phyloP scores from a whole-genome alignment of 2,329 filamentous ascomycete genomes.

The Sodiomyces alkalinus region DNA sequence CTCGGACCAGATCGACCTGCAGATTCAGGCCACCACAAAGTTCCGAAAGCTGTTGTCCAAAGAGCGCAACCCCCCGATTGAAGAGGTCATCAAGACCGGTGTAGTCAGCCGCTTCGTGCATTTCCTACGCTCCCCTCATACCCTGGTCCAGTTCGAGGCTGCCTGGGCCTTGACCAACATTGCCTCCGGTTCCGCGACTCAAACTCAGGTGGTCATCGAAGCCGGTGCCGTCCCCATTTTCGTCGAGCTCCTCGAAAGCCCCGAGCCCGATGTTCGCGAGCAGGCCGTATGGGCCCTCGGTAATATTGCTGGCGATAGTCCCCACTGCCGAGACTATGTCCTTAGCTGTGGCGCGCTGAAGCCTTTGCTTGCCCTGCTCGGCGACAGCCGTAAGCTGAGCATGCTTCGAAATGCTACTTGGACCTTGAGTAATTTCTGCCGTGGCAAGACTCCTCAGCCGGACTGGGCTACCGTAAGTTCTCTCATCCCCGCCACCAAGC shows the following conservation, averaged over 20 bases:
- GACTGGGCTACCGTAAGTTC: constrained; percentile 84
- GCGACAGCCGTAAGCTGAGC: constrained; percentile 95
- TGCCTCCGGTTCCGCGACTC: constrained; percentile 87
- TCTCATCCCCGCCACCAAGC: constrained; percentile 1
- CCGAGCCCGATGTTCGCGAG: constrained; percentile 93
- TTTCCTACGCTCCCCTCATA: constrained; percentile 94
- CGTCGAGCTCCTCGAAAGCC: constrained; percentile 87
- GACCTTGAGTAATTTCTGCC: constrained; percentile 99
- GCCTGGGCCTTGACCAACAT: constrained; percentile 99
- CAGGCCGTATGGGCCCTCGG: constrained; percentile 97
- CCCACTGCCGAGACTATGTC: constrained; percentile 93
- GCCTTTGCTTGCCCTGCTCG: constrained; percentile 76
- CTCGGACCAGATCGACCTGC: constrained; percentile 94
- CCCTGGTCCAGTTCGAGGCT: constrained; percentile 95
- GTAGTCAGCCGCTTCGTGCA: constrained; percentile 96
- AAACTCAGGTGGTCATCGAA: constrained; percentile 98
- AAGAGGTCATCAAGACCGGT: constrained; percentile 98
- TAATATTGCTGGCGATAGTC: constrained; percentile 98
- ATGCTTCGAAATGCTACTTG: constrained; percentile 98
- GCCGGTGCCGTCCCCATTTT: constrained; percentile 97
- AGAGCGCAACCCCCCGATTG: constrained; percentile 97
- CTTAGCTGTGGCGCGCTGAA: constrained; percentile 80
- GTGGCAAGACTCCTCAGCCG: constrained; percentile 96
- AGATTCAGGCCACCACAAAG: constrained; percentile 95
- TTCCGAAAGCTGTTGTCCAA: constrained; percentile 97